Evolutionary conservation across 2,329 filamentous ascomycete genomes (phyloP), one percentile per base, ranked within the genome.

Genomic region (Rhinocladiella mackenziei): DNA sequence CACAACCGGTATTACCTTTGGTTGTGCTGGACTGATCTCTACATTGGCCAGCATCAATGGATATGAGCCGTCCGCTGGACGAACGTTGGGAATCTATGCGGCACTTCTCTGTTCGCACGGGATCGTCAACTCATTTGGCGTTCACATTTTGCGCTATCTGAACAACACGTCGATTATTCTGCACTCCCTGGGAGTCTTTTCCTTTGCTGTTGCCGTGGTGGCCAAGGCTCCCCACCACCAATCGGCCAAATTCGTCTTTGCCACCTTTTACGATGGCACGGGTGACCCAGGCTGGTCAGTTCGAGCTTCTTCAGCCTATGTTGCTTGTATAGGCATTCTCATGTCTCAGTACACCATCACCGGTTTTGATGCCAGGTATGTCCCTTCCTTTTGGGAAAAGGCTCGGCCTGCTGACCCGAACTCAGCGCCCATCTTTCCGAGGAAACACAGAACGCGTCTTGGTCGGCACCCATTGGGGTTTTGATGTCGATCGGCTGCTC

Each of bases 61-160:
- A 23, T 73, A 71, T 43, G 56, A 54, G 14, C 60, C 74, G 0
- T 72, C 70, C 0, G 65, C 76, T 1, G 63, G 55, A 10, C 68
- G 69, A 49, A 77, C 73, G 2, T 70, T 80, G 37, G 76, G 75
- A n/a, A 80, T 80, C 46, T 78, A 79, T 51, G 76, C 74, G 4
- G 77, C 76, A 4, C 63, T 80, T 3, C 67, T 80, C 3, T 50
- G 74, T 23, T 75, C 71, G 3, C 76, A 79, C 53, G 75, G 66
- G 11, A 56, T 76, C 2, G 64, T 78, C 54, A 80, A 80, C 58
- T 75, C 73, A 0, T 78, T 80, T 51, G 76, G 76, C 34, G 75
- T 79, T 1, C 69, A 68, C 45, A 62, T 73, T n/a, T 65, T 80
- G 13, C 67, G 71, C 26, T 74, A 77, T 55, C 62, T 80, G 19